Evolutionary conservation across 768 basidiomycete species (phyloP), one percentile per base, ranked within the genome.

Genomic region (Pleurotus sapidus): DNA sequence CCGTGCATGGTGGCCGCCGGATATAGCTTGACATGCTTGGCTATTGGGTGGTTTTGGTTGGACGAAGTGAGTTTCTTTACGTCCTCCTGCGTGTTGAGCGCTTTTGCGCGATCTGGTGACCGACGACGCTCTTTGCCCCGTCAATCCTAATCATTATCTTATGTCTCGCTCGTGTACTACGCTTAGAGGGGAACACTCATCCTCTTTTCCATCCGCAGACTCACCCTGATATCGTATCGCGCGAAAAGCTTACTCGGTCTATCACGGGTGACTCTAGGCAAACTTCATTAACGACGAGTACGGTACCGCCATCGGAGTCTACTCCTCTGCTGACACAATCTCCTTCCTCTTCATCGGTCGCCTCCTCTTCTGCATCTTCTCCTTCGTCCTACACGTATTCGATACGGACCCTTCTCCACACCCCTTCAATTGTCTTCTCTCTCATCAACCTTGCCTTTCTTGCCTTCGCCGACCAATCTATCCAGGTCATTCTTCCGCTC

Each of bases 401-500:
- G 9, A 30, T 30, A 6, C 6, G 9, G 27, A 30, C 27, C 27
- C 27, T 30, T 9, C 55, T 74, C 9, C 54, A 70, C 12, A 59
- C 61, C 20, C 64, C 65, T 5, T 63, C 56, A 23, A 57, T 56
- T 23, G 7, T 30, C 55, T 27, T 56, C 24, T n/a, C 46, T 2
- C 46, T 46, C 3, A 27, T 56, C 43, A 56, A 56, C 55, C 40
- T 46, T 3, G 55, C 42, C 14, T 20, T 56, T 3, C 43, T 56
- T 8, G 43, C 55, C 23, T 56, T 56, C 43, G 30, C 46, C 30
- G 55, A 88, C 57, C 86, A 89, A 46, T 67, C 69, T 6, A 61
- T 76, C 42, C 66, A 65, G 51, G 79, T 85, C 4, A 67, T 91
- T 3, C 77, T 87, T 9, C 89, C 90, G 1, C 70, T 90, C 6